These are phyloP conservation scores for Pythium dissimile DNA, from an alignment of 352 stramenopile species.

Conservation along the genomic window DNA sequence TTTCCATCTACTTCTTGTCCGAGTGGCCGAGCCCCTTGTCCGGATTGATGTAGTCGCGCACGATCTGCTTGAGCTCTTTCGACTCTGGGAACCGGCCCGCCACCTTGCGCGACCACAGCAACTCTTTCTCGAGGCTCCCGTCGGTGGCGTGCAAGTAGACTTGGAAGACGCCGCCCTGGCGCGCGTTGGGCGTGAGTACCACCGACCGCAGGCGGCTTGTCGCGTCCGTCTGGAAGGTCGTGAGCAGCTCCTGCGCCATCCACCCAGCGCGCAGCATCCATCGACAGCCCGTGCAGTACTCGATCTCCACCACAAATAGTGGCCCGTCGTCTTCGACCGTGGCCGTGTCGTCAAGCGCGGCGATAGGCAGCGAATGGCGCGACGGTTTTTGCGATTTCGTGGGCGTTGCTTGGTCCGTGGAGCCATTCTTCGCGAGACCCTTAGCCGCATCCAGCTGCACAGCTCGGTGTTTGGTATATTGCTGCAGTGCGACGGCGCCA, in stretches of 20 bases:
- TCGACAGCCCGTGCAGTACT: conserved; percentile 90
- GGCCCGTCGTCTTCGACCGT: conserved; percentile 10
- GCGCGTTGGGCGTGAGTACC: conserved; percentile 59
- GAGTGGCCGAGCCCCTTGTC: conserved; percentile 84
- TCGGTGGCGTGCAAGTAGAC: conserved; percentile 49
- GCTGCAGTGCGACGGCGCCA: conserved; percentile 39
- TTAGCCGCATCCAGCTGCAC: conserved; percentile 3
- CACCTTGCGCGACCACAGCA: conserved; percentile 86
- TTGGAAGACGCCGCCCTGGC: conserved; percentile 61
- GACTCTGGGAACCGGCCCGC: conserved; percentile 87
- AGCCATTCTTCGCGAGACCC: background rate
- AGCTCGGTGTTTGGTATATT: conserved; percentile 26
- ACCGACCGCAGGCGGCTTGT: conserved; percentile 45
- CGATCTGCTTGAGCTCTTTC: conserved; percentile 91
- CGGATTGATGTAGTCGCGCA: conserved; percentile 86
- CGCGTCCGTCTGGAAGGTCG: conserved; percentile 85
- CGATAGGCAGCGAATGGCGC: conserved; percentile 14
- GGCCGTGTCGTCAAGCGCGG: background rate
- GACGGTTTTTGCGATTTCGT: background rate
- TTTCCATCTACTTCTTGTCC: conserved; percentile 54
- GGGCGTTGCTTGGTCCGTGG: background rate
- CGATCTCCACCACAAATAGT: conserved; percentile 79
- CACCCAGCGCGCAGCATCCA: conserved; percentile 89
- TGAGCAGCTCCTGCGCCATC: conserved; percentile 91
- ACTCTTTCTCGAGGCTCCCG: conserved; percentile 37